Evolutionary conservation across 163 green algal genomes (phyloP).

Genomic region (Prototheca cutis): DNA sequence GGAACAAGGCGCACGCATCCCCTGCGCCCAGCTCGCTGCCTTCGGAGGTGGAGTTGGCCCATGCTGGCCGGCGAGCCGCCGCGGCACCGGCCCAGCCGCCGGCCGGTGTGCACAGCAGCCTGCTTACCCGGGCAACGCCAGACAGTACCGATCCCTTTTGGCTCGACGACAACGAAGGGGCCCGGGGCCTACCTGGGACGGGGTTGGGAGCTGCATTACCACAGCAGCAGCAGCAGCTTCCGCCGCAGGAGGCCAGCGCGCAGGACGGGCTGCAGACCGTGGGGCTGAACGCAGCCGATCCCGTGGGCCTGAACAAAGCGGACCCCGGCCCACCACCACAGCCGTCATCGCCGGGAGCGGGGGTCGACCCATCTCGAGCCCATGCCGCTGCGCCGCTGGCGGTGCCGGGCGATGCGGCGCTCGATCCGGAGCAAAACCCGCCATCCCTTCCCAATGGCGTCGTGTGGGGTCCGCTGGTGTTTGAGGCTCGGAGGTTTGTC

Average conservation of each 20-base stretch:
- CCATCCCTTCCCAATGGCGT: not conserved
- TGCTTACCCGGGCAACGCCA: not conserved
- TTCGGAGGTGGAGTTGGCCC: not conserved
- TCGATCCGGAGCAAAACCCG: not conserved
- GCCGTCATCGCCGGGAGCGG: too few species aligned
- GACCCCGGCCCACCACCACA: too few species aligned
- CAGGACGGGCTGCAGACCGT: too few species aligned
- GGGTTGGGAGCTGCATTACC: too few species aligned
- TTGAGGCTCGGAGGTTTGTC: slow-evolving; percentile 53
- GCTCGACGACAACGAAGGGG: not conserved
- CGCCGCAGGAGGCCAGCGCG: too few species aligned
- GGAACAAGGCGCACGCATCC: not conserved
- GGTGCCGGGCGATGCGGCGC: not conserved
- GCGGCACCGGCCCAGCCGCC: not conserved
- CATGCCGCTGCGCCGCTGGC: too few species aligned
- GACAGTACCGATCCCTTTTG: slow-evolving; percentile 14
- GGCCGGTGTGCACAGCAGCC: not conserved
- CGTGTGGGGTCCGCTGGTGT: slow-evolving; percentile 31
- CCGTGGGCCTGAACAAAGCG: too few species aligned
- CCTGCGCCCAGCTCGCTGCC: not conserved
- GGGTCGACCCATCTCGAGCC: too few species aligned
- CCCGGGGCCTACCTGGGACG: too few species aligned
- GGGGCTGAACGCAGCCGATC: too few species aligned
- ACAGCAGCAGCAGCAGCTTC: too few species aligned
- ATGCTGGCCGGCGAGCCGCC: not conserved